Evolutionary conservation across 345 rosid genomes (phyloP).

Genomic region (Ceriops zippeliana): DNA sequence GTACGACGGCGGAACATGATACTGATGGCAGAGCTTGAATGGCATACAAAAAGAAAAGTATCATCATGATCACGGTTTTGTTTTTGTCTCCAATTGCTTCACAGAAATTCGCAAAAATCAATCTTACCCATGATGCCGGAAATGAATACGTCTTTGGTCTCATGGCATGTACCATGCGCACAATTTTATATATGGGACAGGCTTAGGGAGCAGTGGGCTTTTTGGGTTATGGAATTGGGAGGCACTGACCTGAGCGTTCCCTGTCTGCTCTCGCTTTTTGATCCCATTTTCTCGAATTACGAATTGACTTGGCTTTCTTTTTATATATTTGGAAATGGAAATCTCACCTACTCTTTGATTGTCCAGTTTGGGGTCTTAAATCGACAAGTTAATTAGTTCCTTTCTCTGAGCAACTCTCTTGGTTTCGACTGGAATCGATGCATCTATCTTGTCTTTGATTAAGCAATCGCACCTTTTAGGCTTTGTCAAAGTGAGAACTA

Average conservation of each 20-base stretch:
- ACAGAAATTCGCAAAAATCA: slow-evolving; percentile 6
- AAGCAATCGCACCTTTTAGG: no score
- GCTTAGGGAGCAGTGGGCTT: neutral
- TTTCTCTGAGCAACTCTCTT: no score
- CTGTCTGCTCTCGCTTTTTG: no score
- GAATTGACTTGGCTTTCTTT: no score
- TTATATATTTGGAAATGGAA: no score
- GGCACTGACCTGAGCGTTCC: neutral
- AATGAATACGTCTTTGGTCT: neutral
- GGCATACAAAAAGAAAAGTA: slow-evolving; percentile 21
- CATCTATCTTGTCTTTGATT: no score
- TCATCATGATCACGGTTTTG: neutral
- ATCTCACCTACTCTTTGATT: no score
- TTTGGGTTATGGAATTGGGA: slow-evolving; percentile 1
- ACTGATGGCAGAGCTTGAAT: neutral
- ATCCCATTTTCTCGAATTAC: no score
- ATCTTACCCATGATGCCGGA: neutral
- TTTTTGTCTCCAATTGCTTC: slow-evolving; percentile 13
- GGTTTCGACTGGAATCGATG: no score
- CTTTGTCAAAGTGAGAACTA: no score
- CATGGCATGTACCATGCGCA: slow-evolving; percentile 18
- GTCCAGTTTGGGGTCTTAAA: no score
- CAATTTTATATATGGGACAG: neutral
- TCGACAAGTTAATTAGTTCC: no score
- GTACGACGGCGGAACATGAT: slow-evolving; percentile 19